Percentiles rank a stretch among this genome's conserved stretches.
These are phyloP conservation scores for Psidium guajava DNA, from an alignment of 345 rosid species.

Conservation along the genomic window DNA sequence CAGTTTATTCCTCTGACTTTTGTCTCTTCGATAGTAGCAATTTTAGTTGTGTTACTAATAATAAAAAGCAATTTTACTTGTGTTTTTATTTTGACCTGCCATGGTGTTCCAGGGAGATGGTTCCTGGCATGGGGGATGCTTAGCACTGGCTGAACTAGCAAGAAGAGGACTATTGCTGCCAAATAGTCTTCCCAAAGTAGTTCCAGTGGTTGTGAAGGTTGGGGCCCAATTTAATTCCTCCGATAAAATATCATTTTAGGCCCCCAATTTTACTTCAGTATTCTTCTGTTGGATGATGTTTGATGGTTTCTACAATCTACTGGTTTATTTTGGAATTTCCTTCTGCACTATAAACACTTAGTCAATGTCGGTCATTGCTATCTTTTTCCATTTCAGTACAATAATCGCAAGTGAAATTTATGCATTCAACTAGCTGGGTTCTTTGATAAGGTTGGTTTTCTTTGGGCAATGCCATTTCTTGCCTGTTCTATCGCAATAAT, in stretches of 20 bases:
- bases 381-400: background rate
- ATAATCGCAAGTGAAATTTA: background rate
- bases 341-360: background rate
- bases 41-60: background rate
- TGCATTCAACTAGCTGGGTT: background rate
- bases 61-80: background rate
- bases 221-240: background rate
- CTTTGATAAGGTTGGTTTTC: background rate
- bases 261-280: background rate
- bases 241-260: background rate
- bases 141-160: constrained; percentile 88
- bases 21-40: background rate
- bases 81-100: background rate
- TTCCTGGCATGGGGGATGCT: constrained; percentile 99
- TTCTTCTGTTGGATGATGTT: background rate
- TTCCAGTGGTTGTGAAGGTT: constrained; percentile 87
- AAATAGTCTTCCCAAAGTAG: constrained; percentile 70
- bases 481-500: background rate
- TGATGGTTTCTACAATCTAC: background rate
- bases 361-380: background rate
- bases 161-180: constrained; percentile 96
- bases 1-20: background rate
- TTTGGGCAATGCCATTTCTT: background rate
- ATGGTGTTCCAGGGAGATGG: constrained; percentile 70
- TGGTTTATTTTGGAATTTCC: background rate